phyloP scores from a whole-genome alignment of 2,329 filamentous ascomycete species.

The Reticulascus tulasneorum region DNA sequence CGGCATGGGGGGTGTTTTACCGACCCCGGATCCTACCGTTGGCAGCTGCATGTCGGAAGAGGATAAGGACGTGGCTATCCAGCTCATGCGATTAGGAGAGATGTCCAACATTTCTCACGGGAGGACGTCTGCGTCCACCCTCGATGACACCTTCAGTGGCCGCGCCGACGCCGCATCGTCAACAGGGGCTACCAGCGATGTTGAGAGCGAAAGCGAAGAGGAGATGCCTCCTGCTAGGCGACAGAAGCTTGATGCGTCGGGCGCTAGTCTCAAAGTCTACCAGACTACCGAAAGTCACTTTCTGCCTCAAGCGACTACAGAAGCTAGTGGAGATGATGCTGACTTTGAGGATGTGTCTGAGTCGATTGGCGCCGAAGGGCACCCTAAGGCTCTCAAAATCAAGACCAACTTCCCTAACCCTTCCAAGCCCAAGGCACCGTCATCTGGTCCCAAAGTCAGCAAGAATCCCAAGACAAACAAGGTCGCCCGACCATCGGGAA shows the following conservation, averaged over 20 bases:
- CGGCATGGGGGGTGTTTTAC: slow-evolving; percentile 59
- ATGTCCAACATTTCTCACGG: slow-evolving; percentile 91
- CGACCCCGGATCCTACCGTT: slow-evolving; percentile 95
- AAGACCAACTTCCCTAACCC: slow-evolving; percentile 26
- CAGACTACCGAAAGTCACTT: slow-evolving; percentile 51
- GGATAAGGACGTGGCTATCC: slow-evolving; percentile 86
- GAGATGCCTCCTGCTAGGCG: slow-evolving; percentile 53
- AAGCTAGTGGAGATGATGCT: slow-evolving; percentile 56
- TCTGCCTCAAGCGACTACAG: slow-evolving; percentile 33
- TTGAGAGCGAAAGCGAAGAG: slow-evolving; percentile 65
- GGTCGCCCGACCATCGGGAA: slow-evolving; percentile 28
- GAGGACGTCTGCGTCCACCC: slow-evolving; percentile 85
- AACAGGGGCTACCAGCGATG: slow-evolving; percentile 78
- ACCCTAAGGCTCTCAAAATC: slow-evolving; percentile 34
- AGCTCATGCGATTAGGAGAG: slow-evolving; percentile 92
- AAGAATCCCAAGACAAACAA: slow-evolving; percentile 42
- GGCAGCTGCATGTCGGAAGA: slow-evolving; percentile 97
- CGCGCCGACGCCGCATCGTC: slow-evolving; percentile 81
- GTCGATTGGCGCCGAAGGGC: slow-evolving; percentile 30
- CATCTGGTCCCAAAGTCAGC: slow-evolving; percentile 37
- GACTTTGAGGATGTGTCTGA: slow-evolving; percentile 41
- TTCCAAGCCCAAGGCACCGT: slow-evolving; percentile 35
- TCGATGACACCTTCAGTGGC: slow-evolving; percentile 91
- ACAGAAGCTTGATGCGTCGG: slow-evolving; percentile 49
- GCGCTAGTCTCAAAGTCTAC: slow-evolving; percentile 42